A percentile compares a stretch with the other conserved stretches of the same genome.
Conservation (phyloP, 2,329 filamentous ascomycete species). For the Spiromastix sp. region DNA sequence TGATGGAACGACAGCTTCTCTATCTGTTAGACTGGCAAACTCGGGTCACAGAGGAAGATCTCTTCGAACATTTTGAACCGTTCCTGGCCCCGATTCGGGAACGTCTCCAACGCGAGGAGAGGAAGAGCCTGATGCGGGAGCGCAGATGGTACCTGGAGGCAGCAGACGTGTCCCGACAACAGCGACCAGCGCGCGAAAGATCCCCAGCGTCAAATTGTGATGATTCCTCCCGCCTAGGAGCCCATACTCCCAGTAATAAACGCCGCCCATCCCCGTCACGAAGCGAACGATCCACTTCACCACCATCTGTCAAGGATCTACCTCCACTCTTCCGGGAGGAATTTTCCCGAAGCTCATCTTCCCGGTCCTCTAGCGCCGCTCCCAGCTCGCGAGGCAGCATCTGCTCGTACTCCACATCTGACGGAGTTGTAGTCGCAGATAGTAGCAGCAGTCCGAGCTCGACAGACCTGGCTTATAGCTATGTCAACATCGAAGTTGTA, state of each 20-base stretch:
- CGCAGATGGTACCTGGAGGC: conserved; percentile 8
- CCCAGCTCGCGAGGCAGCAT: conserved; percentile 35
- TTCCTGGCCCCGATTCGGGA: conserved; percentile 77
- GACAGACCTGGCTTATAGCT: conserved; percentile 23
- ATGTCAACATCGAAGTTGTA: conserved; percentile 22
- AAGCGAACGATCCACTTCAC: conserved; percentile 29
- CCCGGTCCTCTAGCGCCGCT: conserved; percentile 34
- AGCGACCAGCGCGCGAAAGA: conserved; percentile 5
- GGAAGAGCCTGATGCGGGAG: conserved; percentile 7
- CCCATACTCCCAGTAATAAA: conserved; percentile 27
- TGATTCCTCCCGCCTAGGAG: conserved; percentile 7
- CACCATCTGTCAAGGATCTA: conserved; percentile 34
- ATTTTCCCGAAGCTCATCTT: conserved; percentile 26
- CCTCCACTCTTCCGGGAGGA: conserved; percentile 32
- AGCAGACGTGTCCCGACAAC: neutral
- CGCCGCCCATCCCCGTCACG: conserved; percentile 28
- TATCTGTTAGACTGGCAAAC: conserved; percentile 93
- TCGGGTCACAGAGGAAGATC: conserved; percentile 71
- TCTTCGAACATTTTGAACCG: conserved; percentile 75
- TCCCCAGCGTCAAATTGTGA: too few species aligned
- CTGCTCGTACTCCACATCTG: conserved; percentile 23
- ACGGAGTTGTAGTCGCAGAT: conserved; percentile 27
- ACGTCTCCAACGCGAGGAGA: conserved; percentile 7
- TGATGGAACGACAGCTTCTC: conserved; percentile 98
- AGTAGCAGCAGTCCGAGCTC: conserved; percentile 21